Conservation (phyloP, 257 asterid species). For the Solanum appendiculatum region DNA sequence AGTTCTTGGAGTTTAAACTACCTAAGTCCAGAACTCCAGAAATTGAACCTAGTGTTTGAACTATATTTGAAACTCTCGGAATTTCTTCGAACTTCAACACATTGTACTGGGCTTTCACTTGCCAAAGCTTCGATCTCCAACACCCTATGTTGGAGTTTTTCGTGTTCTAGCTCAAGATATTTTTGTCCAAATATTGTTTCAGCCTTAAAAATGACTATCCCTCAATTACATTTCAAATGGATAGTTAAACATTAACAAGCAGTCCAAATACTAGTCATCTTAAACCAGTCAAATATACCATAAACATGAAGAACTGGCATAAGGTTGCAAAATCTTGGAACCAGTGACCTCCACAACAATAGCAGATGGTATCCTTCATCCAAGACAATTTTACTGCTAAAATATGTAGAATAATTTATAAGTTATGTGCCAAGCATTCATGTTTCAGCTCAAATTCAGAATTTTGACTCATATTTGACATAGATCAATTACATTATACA, state of each 20-base stretch:
- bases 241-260: no score
- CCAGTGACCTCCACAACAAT: no score
- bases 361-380: neutral
- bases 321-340: neutral
- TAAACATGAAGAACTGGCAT: neutral
- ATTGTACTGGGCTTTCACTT: neutral
- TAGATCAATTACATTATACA: neutral
- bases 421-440: neutral
- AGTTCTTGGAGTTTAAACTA: no score
- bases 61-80: no score
- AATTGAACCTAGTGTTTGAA: neutral
- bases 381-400: neutral
- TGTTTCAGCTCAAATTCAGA: neutral
- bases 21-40: neutral
- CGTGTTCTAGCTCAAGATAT: neutral
- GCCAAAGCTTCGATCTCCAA: neutral
- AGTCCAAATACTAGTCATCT: neutral
- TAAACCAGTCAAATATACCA: neutral
- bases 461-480: neutral
- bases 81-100: neutral
- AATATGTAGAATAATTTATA: neutral
- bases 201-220: no score
- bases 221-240: no score
- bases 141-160: neutral
- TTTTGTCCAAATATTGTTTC: neutral